Evolutionary conservation across 495 filamentous ascomycete species (phyloP), one percentile per base, ranked within the genome.

Genomic region (Pyrenopolyporus hunteri): DNA sequence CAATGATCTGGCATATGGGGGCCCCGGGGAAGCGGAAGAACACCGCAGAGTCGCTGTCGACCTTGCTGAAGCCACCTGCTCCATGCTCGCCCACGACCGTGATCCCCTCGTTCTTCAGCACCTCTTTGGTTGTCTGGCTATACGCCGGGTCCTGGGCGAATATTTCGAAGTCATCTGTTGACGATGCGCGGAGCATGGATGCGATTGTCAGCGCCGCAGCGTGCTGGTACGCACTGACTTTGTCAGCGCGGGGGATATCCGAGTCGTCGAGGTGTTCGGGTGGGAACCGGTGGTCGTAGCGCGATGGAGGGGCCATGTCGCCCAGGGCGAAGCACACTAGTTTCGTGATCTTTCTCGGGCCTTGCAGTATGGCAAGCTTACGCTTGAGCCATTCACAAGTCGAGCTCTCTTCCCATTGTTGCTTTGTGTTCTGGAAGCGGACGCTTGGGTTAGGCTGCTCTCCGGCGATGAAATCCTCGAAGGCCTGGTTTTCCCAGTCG

Each of bases 1-100:
- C 50, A 2, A 70, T 32, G 10, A 75, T 57, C 17, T 72, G 44
- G 19, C 66, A 46, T 0, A 75, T 62, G 6, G 68, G 64, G 9
- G 63, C 31, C 3, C 51, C 51, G 0, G 66, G 50, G 9, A 13
- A 25, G 25, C 63, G 57, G 8, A 48, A 68, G 20, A 72, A 63
- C 0, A 75, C 63, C 1, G 63, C 28, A 0, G 57, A 65, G 5
- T 43, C 28, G 7, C 70, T 55, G 26, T 70, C 64, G 5, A 73
- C 46, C 16, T 65, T 23, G 1, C 66, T 26, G 43, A 73, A 72
- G 2, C 65, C 71, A 0, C 57, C 40, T 0, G 73, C 57, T 6
- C 57, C 47, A 22, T 52, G 69, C 25, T 73, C 71, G 7, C 64
- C 50, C 1, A 75, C 36, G 6, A 70, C 13, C 0, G 39, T 14